Evolutionary conservation across 176 grass and related monocot species (phyloP).

Genomic region (Echinochloa phyllopogon): DNA sequence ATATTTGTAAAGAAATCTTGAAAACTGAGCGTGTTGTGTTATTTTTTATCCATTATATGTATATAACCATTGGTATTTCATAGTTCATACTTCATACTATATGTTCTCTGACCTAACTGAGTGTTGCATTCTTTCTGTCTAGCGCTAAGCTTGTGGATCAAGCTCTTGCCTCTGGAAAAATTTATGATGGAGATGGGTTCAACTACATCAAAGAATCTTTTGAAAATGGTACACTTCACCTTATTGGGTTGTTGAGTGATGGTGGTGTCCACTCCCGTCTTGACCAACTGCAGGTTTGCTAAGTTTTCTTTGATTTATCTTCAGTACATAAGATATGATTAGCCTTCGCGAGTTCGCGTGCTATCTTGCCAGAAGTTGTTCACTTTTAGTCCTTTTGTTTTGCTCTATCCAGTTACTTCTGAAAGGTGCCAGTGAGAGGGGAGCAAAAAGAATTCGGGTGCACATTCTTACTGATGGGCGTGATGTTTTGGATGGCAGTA

Average conservation of each 20-base stretch:
- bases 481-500: conserved; percentile 98
- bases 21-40: not conserved
- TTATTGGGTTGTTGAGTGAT: conserved; percentile 97
- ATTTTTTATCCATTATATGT: not conserved
- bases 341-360: not conserved
- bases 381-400: not conserved
- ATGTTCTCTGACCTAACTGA: conserved; percentile 12
- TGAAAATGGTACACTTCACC: conserved; percentile 78
- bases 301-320: conserved; percentile 20
- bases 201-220: conserved; percentile 92
- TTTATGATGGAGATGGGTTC: conserved; percentile 90
- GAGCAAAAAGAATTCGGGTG: conserved; percentile 89
- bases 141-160: conserved; percentile 94
- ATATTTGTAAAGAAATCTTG: not conserved
- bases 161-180: conserved; percentile 90
- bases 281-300: conserved; percentile 87
- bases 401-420: conserved; percentile 73
- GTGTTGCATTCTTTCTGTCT: conserved; percentile 29
- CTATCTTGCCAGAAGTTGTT: not conserved
- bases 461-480: conserved; percentile 97
- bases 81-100: not conserved
- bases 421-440: conserved; percentile 85
- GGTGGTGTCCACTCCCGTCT: conserved; percentile 97
- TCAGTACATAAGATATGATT: not conserved
- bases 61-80: not conserved